These are phyloP conservation scores for Hirsutella thompsonii DNA, from an alignment of 2,329 filamentous ascomycete genomes.

Conservation along the genomic window DNA sequence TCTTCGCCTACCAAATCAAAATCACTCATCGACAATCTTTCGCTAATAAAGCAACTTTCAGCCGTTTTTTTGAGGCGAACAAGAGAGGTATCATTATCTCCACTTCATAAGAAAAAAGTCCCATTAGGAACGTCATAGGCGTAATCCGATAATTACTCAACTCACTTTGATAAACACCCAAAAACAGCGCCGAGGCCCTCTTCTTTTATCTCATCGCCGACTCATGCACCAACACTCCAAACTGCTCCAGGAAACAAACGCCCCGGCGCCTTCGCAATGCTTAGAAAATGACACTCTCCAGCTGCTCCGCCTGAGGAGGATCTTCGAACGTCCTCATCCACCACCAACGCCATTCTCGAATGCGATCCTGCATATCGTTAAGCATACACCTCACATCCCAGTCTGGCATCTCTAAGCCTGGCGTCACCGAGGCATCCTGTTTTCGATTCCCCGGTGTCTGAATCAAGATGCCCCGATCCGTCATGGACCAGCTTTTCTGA, in stretches of 20 bases:
- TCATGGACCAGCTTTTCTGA: conserved; percentile 27
- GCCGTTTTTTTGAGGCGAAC: no score
- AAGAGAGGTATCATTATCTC: no score
- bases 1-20: no score
- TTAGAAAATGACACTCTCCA: conserved; percentile 14
- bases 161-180: no score
- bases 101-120: no score
- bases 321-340: conserved; percentile 10
- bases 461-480: conserved; percentile 20
- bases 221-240: no score
- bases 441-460: conserved; percentile 20
- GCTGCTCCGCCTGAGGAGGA: background rate
- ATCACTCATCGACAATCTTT: no score
- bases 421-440: conserved; percentile 15
- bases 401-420: conserved; percentile 18
- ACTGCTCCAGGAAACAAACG: background rate
- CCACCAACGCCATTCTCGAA: conserved; percentile 21
- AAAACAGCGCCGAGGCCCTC: no score
- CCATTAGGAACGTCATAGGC: no score
- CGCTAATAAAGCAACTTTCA: no score
- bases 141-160: no score
- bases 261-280: background rate
- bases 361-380: conserved; percentile 16
- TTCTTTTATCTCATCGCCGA: no score
- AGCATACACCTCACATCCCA: conserved; percentile 19